Evolutionary conservation across 2,329 filamentous ascomycete genomes (phyloP).

Genomic region (Ciborinia camelliae): DNA sequence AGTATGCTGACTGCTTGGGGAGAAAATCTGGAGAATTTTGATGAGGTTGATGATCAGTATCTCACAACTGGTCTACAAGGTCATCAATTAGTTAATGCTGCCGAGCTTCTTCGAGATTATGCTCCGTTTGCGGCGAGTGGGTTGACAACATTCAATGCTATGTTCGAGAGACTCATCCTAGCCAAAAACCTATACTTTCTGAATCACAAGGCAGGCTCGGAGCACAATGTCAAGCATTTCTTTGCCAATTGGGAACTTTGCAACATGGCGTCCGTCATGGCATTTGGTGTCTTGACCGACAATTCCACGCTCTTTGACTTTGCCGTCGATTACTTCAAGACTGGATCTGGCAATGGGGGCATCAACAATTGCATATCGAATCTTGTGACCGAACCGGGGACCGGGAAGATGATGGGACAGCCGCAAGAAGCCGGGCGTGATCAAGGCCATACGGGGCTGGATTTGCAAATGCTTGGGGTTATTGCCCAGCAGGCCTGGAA

Average conservation of each 20-base stretch:
- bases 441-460: background rate
- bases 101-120: background rate
- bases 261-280: background rate
- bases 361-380: background rate
- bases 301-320: background rate
- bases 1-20: constrained; percentile 5
- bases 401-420: background rate
- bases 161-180: background rate
- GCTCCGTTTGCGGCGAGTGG: background rate
- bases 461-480: background rate
- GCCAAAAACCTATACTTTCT: background rate
- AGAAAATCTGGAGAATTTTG: background rate
- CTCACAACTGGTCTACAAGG: background rate
- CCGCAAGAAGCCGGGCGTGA: background rate
- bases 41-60: background rate
- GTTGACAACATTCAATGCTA: background rate
- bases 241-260: background rate
- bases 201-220: background rate
- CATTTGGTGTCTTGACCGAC: background rate
- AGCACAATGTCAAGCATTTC: background rate
- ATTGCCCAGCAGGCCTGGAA: background rate
- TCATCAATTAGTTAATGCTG: background rate
- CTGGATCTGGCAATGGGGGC: background rate
- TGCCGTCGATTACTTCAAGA: background rate
- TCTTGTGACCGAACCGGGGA: background rate